Conservation (phyloP, 495 filamentous ascomycete genomes). For the Trypethelium eluteriae region DNA sequence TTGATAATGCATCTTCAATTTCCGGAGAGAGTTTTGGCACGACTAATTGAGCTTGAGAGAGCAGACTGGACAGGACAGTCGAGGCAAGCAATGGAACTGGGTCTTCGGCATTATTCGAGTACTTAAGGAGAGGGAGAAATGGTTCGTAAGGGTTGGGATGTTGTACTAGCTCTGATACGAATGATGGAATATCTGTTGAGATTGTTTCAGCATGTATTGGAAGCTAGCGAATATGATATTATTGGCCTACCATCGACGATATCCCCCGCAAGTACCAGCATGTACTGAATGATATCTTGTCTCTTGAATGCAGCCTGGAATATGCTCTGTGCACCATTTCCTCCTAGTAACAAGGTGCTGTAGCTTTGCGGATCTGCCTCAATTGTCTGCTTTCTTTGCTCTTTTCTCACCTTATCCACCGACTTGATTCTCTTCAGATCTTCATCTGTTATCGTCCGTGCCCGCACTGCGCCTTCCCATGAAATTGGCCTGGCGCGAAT, state of each 20-base stretch:
- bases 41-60: conserved; percentile 58
- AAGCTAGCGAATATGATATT: not conserved
- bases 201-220: not conserved
- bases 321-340: conserved; percentile 62
- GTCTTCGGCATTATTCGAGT: conserved; percentile 74
- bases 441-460: conserved; percentile 85
- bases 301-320: conserved; percentile 71
- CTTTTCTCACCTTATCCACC: conserved; percentile 90
- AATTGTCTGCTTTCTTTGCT: conserved; percentile 73
- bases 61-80: conserved; percentile 72
- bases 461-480: conserved; percentile 94
- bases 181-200: conserved; percentile 61
- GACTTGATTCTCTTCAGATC: conserved; percentile 95
- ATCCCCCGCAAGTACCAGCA: conserved; percentile 82
- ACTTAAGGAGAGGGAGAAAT: conserved; percentile 75
- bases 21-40: conserved; percentile 47
- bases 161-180: conserved; percentile 65
- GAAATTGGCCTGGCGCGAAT: conserved; percentile 89
- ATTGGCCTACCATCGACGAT: conserved; percentile 66
- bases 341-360: conserved; percentile 67
- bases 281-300: conserved; percentile 86
- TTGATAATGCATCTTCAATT: conserved; percentile 73
- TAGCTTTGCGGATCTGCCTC: conserved; percentile 74
- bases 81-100: conserved; percentile 84
- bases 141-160: conserved; percentile 73